phyloP scores from a whole-genome alignment of 129 eudicot genomes.

The Ambrosia artemisiifolia region DNA sequence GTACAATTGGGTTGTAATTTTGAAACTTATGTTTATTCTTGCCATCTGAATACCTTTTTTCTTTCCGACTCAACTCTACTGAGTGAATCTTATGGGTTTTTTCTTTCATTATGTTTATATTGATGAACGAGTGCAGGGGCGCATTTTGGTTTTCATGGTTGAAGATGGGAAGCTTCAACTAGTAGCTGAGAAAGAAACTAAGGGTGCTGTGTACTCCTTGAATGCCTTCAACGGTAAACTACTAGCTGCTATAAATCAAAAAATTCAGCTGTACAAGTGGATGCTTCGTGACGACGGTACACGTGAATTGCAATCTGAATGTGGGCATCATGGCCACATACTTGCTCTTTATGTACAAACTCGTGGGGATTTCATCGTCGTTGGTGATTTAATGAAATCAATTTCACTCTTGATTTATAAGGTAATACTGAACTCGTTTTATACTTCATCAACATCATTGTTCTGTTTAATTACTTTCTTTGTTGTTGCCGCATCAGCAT shows the following conservation, averaged over 20 bases:
- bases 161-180: slow-evolving; percentile 88
- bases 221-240: slow-evolving; percentile 90
- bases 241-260: slow-evolving; percentile 92
- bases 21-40: no score
- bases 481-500: slow-evolving; percentile 42
- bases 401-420: slow-evolving; percentile 80
- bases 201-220: slow-evolving; percentile 88
- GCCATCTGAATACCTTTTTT: no score
- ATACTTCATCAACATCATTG: neutral
- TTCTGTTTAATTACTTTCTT: neutral
- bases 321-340: slow-evolving; percentile 96
- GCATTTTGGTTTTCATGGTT: slow-evolving; percentile 71
- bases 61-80: no score
- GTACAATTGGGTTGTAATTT: no score
- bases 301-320: slow-evolving; percentile 84
- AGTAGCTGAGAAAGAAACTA: slow-evolving; percentile 91
- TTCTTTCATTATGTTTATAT: neutral
- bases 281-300: slow-evolving; percentile 95
- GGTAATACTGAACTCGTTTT: slow-evolving; percentile 34
- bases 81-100: neutral
- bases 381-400: slow-evolving; percentile 94
- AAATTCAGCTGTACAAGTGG: slow-evolving; percentile 93
- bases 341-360: slow-evolving; percentile 95
- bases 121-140: slow-evolving; percentile 47
- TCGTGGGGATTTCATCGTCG: slow-evolving; percentile 92